phyloP scores from a whole-genome alignment of 2,329 filamentous ascomycete species.

The Cytospora paraplurivora region DNA sequence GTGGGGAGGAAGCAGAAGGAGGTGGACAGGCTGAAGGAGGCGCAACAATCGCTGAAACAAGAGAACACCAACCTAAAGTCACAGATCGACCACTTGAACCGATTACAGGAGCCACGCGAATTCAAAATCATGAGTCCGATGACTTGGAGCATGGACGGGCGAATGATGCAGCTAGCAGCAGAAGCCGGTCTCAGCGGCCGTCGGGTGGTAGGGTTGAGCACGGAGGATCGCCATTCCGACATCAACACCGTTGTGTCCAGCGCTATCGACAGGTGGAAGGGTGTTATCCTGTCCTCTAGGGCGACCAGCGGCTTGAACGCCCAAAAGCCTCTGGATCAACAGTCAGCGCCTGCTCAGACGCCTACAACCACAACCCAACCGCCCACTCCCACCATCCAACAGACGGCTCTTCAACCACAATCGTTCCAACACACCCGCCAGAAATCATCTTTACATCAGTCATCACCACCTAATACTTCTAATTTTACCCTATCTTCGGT shows the following conservation, averaged over 20 bases:
- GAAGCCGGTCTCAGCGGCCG: constrained; percentile 48
- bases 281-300: constrained; percentile 56
- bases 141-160: constrained; percentile 54
- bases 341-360: constrained; percentile 24
- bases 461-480: constrained; percentile 36
- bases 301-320: constrained; percentile 49
- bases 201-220: constrained; percentile 47
- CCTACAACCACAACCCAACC: constrained; percentile 33
- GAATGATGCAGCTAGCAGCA: constrained; percentile 49
- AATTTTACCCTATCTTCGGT: constrained; percentile 22
- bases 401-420: constrained; percentile 30
- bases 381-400: constrained; percentile 31
- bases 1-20: constrained; percentile 60
- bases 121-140: constrained; percentile 56
- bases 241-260: constrained; percentile 53
- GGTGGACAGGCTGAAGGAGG: constrained; percentile 51
- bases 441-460: constrained; percentile 37
- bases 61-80: constrained; percentile 58
- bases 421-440: constrained; percentile 30
- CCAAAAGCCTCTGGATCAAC: constrained; percentile 52
- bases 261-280: constrained; percentile 65
- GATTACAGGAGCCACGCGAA: constrained; percentile 61
- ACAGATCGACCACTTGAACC: constrained; percentile 62
- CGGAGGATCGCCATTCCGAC: constrained; percentile 56
- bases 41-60: constrained; percentile 55